Evolutionary conservation across 176 grass and related monocot species (phyloP), one percentile per base, ranked within the genome.

Genomic region (Eleusine coracana): DNA sequence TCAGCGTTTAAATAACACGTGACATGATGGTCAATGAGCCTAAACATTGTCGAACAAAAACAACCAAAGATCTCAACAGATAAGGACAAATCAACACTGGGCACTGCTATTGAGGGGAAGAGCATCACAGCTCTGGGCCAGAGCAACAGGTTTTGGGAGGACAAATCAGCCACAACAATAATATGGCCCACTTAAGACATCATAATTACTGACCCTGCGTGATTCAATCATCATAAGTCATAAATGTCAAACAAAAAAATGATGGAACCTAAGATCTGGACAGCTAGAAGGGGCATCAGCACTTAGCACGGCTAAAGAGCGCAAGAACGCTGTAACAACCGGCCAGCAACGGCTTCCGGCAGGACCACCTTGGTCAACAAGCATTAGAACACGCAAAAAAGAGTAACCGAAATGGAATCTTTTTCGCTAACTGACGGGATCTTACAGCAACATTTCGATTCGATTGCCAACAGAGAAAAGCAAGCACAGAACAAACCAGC

Each of bases 361-460:
- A 2, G 15, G 28, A 65, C 29, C 41, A 31, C 11, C 31, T 67
- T 46, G 60, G 77, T 46, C 77, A 80, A 74, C 69, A 48, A 45
- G 52, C 25, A 46, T 16, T 15, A 77, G 23, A 9, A 5, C 9
- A 79, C 29, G 3, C 68, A 80, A 46, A 61, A 42, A 5, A 3
- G 41, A 20, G 51, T 4, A 20, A 8, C 0, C 23, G 2, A 51
- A 48, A 83, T 29, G 40, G n/a, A 20, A 10, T 2, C 31, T 21
- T 39, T 59, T 6, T 46, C 62, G 44, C 36, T 34, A 23, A 48
- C 2, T 7, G n/a, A 4, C 7, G 4, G 73, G 44, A 71, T 21
- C 45, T 56, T 46, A 8, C 34, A 8, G 17, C 17, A 5, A 18
- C 81, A 80, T 61, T 80, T 69, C 29, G 76, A 80, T 68, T 74